Percentiles rank a stretch among this genome's conserved stretches.
Conservation (phyloP, 2,329 filamentous ascomycete genomes). For the Pyrenophora teres region DNA sequence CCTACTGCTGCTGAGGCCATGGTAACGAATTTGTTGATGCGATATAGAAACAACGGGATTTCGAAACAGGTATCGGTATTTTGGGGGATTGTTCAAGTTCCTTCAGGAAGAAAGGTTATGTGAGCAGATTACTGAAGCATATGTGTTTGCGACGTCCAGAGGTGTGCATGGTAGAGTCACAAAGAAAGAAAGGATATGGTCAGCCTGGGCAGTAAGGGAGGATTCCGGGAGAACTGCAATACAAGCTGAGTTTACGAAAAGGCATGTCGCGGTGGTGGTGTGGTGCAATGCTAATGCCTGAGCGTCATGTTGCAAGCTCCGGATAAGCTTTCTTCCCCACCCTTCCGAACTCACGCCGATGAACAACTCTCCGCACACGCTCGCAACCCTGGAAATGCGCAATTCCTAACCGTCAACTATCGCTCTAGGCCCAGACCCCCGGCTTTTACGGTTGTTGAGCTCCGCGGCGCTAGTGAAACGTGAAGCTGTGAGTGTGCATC, state of each 20-base stretch:
- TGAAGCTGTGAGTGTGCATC: conserved; percentile 4
- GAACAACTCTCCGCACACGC: conserved; percentile 6
- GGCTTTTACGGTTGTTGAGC: conserved; percentile 1
- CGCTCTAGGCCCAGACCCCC: not conserved
- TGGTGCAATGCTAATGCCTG: not conserved
- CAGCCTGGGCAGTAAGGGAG: conserved; percentile 9
- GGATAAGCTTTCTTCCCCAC: conserved; percentile 19
- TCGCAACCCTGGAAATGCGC: not conserved
- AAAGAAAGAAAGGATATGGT: not conserved
- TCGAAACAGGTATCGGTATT: not conserved
- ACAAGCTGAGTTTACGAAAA: not conserved
- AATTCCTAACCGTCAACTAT: not conserved
- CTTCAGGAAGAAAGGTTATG: not conserved
- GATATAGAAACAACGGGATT: not conserved
- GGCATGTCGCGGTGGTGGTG: conserved; percentile 18
- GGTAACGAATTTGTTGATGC: not conserved
- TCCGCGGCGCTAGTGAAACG: conserved; percentile 4
- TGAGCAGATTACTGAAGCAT: conserved; percentile 2
- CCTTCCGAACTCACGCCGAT: conserved; percentile 2
- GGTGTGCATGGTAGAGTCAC: conserved; percentile 10
- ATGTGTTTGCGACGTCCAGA: not conserved
- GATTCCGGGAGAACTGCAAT: not conserved
- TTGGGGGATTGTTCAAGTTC: not conserved
- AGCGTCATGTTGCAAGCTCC: conserved; percentile 5
- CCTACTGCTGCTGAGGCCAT: conserved; percentile 7